A percentile compares a stretch with the other conserved stretches of the same genome.
phyloP scores from a whole-genome alignment of 495 filamentous ascomycete genomes.

The Penicillium arizonense region DNA sequence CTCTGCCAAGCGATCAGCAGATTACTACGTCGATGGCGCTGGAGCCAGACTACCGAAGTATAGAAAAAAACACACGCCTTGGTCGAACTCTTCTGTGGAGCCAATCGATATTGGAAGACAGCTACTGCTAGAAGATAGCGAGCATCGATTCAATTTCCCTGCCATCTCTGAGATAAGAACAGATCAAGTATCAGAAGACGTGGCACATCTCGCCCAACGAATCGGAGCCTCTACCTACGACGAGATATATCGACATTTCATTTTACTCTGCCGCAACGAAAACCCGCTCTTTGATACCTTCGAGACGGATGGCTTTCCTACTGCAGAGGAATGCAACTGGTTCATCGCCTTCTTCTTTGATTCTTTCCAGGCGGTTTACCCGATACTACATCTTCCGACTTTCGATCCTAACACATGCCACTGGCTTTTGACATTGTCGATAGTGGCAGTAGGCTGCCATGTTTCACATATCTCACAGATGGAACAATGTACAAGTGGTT shows the following conservation, averaged over 20 bases:
- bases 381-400: conserved; percentile 42
- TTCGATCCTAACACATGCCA: conserved; percentile 39
- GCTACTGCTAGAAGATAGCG: conserved; percentile 5
- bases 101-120: conserved; percentile 9
- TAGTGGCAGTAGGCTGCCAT: conserved; percentile 47
- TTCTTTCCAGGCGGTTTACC: conserved; percentile 44
- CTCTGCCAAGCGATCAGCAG: conserved; percentile 24
- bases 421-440: conserved; percentile 43
- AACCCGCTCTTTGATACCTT: conserved; percentile 38
- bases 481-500: conserved; percentile 28
- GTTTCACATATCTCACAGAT: conserved; percentile 24
- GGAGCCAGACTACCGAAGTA: conserved; percentile 31
- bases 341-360: conserved; percentile 39
- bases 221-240: conserved; percentile 36
- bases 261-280: conserved; percentile 33
- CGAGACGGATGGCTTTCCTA: conserved; percentile 35
- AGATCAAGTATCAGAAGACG: conserved; percentile 15
- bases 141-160: conserved; percentile 27
- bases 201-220: conserved; percentile 2
- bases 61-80: conserved; percentile 24
- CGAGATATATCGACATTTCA: conserved; percentile 33
- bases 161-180: conserved; percentile 10
- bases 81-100: conserved; percentile 17
- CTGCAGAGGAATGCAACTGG: conserved; percentile 23
- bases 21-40: conserved; percentile 40